Conservation (phyloP, 2,329 filamentous ascomycete species). For the Sarocladium oryzae region DNA sequence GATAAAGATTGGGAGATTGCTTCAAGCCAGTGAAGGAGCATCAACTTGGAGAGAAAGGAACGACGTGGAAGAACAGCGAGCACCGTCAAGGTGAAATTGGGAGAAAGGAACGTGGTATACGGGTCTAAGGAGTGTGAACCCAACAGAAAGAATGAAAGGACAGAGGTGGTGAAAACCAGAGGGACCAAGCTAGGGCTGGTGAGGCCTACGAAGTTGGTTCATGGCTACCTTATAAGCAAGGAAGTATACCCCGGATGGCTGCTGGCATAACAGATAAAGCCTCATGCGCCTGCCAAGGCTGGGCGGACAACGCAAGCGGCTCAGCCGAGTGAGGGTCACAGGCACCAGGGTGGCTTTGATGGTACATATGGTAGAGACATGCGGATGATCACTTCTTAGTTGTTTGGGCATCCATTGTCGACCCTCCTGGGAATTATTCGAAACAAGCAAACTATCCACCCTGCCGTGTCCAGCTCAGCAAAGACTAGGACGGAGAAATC, state of each 20-base stretch:
- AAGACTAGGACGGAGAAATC: not conserved
- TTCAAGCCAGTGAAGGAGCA: slow-evolving; percentile 6
- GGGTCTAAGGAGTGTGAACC: not conserved
- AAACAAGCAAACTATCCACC: not conserved
- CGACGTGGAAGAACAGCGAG: not conserved
- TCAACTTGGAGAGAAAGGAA: not conserved
- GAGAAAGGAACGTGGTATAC: not conserved
- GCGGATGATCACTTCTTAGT: not conserved
- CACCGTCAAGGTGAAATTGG: not conserved
- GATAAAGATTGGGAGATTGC: not conserved
- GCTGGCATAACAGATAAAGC: not conserved
- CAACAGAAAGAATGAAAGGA: slow-evolving; percentile 1
- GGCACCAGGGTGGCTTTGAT: not conserved
- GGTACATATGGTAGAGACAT: no score
- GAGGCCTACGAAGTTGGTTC: not conserved
- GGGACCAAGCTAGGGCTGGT: not conserved
- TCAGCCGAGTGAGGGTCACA: not conserved
- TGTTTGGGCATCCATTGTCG: not conserved
- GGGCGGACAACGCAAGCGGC: not conserved
- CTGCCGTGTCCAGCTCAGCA: not conserved
- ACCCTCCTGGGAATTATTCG: slow-evolving; percentile 3
- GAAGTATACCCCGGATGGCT: not conserved
- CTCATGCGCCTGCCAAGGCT: not conserved
- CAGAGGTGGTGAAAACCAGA: not conserved
- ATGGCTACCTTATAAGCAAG: not conserved